Evolutionary conservation across 306 rosid genomes (phyloP).

Genomic region (Begonia masoniana): DNA sequence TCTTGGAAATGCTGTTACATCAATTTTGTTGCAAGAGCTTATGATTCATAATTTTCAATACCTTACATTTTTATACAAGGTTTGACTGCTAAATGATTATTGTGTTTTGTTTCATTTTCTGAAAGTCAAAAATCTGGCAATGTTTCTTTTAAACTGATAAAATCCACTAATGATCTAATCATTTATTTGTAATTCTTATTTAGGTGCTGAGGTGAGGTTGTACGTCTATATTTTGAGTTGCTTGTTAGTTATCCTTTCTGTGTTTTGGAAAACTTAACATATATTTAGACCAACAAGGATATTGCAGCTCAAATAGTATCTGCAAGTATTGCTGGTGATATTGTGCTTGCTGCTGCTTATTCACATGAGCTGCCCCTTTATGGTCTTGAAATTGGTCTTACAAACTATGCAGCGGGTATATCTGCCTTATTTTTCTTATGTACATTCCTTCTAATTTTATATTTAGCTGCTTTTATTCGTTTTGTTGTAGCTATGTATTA

Average conservation of each 20-base stretch:
- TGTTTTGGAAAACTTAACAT: conserved; percentile 1
- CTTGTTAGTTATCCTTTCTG: neutral
- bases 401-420: conserved; percentile 71
- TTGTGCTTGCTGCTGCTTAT: conserved; percentile 55
- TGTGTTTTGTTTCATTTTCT: too few relatives aligned
- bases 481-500: neutral
- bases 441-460: too few relatives aligned
- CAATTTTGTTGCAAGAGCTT: neutral
- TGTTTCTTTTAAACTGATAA: too few relatives aligned
- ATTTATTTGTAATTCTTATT: too few relatives aligned
- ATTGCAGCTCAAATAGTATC: conserved; percentile 46
- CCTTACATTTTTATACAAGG: too few relatives aligned
- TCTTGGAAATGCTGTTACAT: neutral
- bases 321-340: conserved; percentile 58
- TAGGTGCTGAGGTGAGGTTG: too few relatives aligned
- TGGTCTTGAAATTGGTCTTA: conserved; percentile 61
- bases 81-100: too few relatives aligned
- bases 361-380: conserved; percentile 49
- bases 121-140: too few relatives aligned
- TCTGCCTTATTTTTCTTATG: neutral
- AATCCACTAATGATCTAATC: too few relatives aligned
- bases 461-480: too few relatives aligned
- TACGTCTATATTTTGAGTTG: too few relatives aligned
- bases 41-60: neutral
- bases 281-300: conserved; percentile 39